Conservation (phyloP, 164 flowering plant species). For the Nymphaea colorata region DNA sequence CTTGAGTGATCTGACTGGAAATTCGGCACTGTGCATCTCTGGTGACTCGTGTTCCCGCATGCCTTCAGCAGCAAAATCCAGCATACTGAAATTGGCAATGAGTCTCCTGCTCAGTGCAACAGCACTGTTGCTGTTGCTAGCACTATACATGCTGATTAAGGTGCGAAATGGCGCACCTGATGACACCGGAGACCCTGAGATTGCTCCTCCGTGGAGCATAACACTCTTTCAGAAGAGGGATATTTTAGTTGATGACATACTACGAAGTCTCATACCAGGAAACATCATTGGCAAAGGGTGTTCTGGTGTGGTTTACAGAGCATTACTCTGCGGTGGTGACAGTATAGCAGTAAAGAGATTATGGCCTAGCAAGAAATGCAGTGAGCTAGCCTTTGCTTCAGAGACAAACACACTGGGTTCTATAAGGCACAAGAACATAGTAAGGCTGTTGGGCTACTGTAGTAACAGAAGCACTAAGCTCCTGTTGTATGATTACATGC, state of each 20-base stretch:
- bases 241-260: constrained; percentile 56
- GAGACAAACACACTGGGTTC: constrained; percentile 79
- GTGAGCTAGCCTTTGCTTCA: constrained; percentile 54
- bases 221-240: constrained; percentile 84
- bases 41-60: constrained; percentile 21
- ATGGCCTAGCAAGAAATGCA: constrained; percentile 51
- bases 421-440: constrained; percentile 78
- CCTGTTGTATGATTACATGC: constrained; percentile 75
- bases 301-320: constrained; percentile 92
- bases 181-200: constrained; percentile 5
- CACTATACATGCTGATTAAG: constrained; percentile 33
- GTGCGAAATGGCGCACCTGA: constrained; percentile 19
- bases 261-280: constrained; percentile 41
- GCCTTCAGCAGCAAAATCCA: constrained; percentile 10
- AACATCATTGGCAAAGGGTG: constrained; percentile 90
- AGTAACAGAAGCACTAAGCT: constrained; percentile 51
- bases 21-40: constrained; percentile 48
- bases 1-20: constrained; percentile 47
- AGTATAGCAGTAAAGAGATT: constrained; percentile 80
- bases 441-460: constrained; percentile 77
- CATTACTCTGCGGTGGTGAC: constrained; percentile 45
- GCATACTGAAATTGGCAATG: constrained; percentile 53
- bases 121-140: constrained; percentile 50
- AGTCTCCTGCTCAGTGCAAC: constrained; percentile 53
- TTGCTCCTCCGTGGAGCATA: constrained; percentile 43